Base-by-base conservation (phyloP, 768 basidiomycete species). In the Leccinum arenicola region DNA sequence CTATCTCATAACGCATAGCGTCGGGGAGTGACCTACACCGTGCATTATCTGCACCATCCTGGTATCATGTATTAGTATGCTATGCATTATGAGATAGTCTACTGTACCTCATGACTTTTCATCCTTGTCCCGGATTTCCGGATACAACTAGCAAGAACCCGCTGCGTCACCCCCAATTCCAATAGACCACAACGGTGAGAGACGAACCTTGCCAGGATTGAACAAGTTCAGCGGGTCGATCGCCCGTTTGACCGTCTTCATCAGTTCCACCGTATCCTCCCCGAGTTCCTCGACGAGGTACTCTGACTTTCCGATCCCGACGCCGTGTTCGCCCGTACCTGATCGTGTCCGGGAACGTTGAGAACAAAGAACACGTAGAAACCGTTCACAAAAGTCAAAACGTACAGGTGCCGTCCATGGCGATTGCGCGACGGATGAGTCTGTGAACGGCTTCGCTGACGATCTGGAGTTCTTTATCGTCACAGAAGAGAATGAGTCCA, bases 301-400 rank as follows among this genome's bases (percentile, higher is more conserved):
- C 66, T 89, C 84, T 65, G 85, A 88, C 76, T 95, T 95, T 10
- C 93, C 93, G 7, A 94, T 73, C 1, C 93, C 93, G 14, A 95
- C 88, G 0, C 93, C 93, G 70, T 95, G 93, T 70, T 95, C 92
- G 9, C 91, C 91, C 4, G 89, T 91, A 64, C 88, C 88, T 91
- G 61, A 10, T 19, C 25, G 12, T 23, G 4, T 23, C 27, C 29
- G 23, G 55, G 55, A 57, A 33, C 11, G 33, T n/a, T 64, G 19
- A 45, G 43, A n/a, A 40, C 17, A 45, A 38, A 33, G 25, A 5
- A 4, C 17, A 19, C 3, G 0, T 5, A 3, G 1, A 52, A 10
- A 48, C 3, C 19, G 19, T 45, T 11, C 10, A 19, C 10, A 47
- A 14, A 52, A 17, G 38, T 49, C 15, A 47, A 33, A 19, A 73